Percentiles rank a stretch among this genome's conserved stretches.
Evolutionary conservation across 345 rosid genomes (phyloP).

Genomic region (Arabis hirsuta): DNA sequence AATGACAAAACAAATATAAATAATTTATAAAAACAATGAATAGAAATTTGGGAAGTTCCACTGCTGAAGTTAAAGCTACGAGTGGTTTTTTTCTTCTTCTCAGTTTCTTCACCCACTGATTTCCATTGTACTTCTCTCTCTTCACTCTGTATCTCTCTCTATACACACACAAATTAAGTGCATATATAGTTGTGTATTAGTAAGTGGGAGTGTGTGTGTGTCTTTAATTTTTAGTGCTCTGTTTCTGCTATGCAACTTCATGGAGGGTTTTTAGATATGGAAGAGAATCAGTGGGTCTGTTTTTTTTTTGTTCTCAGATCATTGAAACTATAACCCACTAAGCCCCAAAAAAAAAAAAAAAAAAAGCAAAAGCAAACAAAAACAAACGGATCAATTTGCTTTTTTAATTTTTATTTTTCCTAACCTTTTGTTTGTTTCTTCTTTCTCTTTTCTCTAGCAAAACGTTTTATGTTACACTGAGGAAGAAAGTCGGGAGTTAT

Average conservation of each 20-base stretch:
- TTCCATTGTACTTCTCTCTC: constrained; percentile 5
- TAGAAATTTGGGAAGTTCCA: constrained; percentile 39
- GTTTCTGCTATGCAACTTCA: constrained; percentile 38
- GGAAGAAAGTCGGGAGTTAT: constrained; percentile 40
- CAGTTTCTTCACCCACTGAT: constrained; percentile 46
- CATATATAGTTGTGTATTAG: neutral
- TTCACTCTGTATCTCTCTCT: neutral
- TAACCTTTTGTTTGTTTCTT: constrained; percentile 22
- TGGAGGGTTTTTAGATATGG: constrained; percentile 39
- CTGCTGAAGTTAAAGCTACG: constrained; percentile 28
- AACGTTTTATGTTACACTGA: constrained; percentile 39
- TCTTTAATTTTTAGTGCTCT: constrained; percentile 22
- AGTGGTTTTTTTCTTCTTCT: constrained; percentile 31
- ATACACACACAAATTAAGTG: constrained; percentile 10
- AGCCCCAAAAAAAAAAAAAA: neutral
- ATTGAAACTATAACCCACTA: constrained; percentile 47
- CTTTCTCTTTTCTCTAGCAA: constrained; percentile 10
- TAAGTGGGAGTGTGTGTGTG: constrained; percentile 19
- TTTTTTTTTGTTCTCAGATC: constrained; percentile 25
- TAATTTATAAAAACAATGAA: neutral
- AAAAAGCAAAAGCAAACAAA: constrained; percentile 20
- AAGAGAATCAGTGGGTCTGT: constrained; percentile 37
- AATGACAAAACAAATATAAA: neutral
- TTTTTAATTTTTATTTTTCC: neutral
- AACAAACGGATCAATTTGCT: constrained; percentile 32